Evolutionary conservation across 441 rosid genomes (phyloP).

Genomic region (Euphorbia celastroides): DNA sequence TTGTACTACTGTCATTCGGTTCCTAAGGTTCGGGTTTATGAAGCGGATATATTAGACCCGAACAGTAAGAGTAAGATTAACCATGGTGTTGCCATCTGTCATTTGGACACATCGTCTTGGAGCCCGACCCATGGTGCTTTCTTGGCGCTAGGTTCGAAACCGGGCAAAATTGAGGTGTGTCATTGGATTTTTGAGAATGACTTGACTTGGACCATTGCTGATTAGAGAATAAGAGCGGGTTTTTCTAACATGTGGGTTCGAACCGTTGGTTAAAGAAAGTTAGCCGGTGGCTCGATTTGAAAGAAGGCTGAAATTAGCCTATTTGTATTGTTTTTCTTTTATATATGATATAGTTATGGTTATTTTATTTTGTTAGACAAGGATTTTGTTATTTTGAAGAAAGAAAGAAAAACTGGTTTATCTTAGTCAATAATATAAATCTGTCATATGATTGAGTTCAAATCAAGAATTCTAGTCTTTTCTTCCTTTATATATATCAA

Average conservation of each 20-base stretch:
- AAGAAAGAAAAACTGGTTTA: not conserved
- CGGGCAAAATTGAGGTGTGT: conserved; percentile 82
- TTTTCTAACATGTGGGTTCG: conserved; percentile 7
- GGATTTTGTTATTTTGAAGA: not conserved
- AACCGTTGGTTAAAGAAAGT: conserved; percentile 25
- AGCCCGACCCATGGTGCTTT: conserved; percentile 79
- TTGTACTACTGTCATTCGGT: conserved; percentile 95
- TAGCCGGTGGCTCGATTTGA: conserved; percentile 16
- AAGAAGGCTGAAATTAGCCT: conserved; percentile 1
- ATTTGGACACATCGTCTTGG: conserved; percentile 89
- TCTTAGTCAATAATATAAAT: conserved; percentile 4
- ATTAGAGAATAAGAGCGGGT: conserved; percentile 8
- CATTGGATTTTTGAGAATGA: conserved; percentile 98
- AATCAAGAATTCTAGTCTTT: not conserved
- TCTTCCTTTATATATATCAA: not conserved
- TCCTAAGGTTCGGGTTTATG: conserved; percentile 78
- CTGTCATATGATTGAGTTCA: conserved; percentile 3
- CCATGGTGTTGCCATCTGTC: conserved; percentile 85
- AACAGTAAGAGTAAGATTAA: conserved; percentile 46
- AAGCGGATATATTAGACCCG: conserved; percentile 59
- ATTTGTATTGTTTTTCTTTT: not conserved
- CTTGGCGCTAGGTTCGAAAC: conserved; percentile 64
- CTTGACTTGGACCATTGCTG: conserved; percentile 79
- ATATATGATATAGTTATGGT: not conserved
- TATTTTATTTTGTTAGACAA: conserved; percentile 1